Evolutionary conservation across 768 basidiomycete species (phyloP).

Genomic region (Boletus pseudopeckii): DNA sequence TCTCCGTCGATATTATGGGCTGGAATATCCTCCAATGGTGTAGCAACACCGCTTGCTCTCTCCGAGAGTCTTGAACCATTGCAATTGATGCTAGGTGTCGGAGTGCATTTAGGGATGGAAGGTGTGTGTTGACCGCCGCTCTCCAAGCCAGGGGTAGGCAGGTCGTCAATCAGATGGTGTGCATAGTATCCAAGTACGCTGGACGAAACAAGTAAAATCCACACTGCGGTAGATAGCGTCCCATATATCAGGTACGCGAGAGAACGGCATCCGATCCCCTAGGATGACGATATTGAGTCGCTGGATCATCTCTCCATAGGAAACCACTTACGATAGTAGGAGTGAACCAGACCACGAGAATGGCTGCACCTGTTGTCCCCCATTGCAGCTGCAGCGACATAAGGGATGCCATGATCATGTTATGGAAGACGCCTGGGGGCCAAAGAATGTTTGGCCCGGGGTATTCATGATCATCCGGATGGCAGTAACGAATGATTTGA

Average conservation of each 20-base stretch:
- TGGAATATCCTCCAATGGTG: background rate
- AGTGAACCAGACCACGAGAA: slow-evolving; percentile 27
- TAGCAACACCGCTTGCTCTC: background rate
- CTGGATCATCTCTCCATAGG: background rate
- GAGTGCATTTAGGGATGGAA: background rate
- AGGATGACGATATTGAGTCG: background rate
- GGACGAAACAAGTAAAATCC: slow-evolving; percentile 31
- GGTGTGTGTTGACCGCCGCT: background rate
- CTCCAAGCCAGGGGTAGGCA: background rate
- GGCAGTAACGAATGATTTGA: slow-evolving; percentile 23
- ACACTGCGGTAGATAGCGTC: slow-evolving; percentile 25
- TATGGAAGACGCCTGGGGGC: slow-evolving; percentile 21
- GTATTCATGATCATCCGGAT: background rate
- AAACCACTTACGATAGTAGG: slow-evolving; percentile 26
- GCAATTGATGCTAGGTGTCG: background rate
- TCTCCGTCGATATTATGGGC: too few relatives aligned
- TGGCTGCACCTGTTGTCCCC: slow-evolving; percentile 28
- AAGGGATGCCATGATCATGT: slow-evolving; percentile 29
- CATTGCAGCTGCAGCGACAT: slow-evolving; percentile 31
- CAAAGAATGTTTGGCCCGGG: slow-evolving; percentile 3
- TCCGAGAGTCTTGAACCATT: background rate
- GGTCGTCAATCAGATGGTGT: background rate
- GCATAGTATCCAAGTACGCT: slow-evolving; percentile 25
- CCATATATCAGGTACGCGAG: slow-evolving; percentile 31
- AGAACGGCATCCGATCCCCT: slow-evolving; percentile 36